These are phyloP conservation scores for Coniochaeta ligniaria DNA, from an alignment of 2,329 filamentous ascomycete species.

Conservation along the genomic window DNA sequence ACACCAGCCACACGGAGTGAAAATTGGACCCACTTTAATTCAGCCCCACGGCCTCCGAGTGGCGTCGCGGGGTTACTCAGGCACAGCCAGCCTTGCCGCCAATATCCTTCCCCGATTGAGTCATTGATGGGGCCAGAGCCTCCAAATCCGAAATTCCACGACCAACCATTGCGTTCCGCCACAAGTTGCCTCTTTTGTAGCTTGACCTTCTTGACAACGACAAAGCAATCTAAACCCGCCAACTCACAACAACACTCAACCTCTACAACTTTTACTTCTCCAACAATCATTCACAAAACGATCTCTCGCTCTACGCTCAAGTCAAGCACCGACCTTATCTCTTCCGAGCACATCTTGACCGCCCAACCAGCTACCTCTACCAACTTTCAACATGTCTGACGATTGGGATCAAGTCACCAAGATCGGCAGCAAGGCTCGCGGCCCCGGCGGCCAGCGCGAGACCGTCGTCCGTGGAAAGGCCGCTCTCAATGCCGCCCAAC, in stretches of 20 bases:
- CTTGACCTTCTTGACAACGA: not conserved
- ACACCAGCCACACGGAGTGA: not conserved
- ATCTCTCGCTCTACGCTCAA: not conserved
- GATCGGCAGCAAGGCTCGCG: slow-evolving; percentile 81
- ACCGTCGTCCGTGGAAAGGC: slow-evolving; percentile 80
- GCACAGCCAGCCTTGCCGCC: not conserved
- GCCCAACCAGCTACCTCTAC: slow-evolving; percentile 1
- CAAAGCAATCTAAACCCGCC: not conserved
- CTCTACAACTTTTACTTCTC: not conserved
- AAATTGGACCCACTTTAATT: not conserved
- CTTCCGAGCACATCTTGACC: slow-evolving; percentile 1
- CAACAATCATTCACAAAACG: not conserved
- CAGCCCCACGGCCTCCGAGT: not conserved
- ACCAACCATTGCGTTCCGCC: slow-evolving; percentile 3
- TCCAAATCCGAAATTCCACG: slow-evolving; percentile 2
- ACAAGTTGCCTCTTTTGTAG: slow-evolving; percentile 2
- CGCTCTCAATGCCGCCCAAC: slow-evolving; percentile 83
- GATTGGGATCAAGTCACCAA: slow-evolving; percentile 89
- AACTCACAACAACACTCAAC: not conserved
- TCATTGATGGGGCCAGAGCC: slow-evolving; percentile 3
- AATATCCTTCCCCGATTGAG: slow-evolving; percentile 3
- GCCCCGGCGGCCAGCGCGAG: slow-evolving; percentile 66
- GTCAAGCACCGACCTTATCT: not conserved
- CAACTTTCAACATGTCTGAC: slow-evolving; percentile 50
- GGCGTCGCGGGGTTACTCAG: not conserved